Evolutionary conservation across 1,139 yeast genomes (phyloP), one percentile per base, ranked within the genome.

Genomic region (Protomyces pachydermus): DNA sequence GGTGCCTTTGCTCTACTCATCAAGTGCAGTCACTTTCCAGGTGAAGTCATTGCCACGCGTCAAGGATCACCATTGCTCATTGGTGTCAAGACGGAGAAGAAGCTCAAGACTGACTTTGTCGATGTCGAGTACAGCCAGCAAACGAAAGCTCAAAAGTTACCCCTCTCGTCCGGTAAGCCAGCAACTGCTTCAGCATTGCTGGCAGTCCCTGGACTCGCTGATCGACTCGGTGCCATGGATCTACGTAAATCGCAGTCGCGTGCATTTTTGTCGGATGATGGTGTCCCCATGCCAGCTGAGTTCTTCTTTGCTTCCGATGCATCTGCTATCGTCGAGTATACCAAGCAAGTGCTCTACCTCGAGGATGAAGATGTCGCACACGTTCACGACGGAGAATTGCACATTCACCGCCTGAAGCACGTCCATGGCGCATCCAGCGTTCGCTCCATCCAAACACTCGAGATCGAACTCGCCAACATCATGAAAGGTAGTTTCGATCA

Each of bases 281-380:
- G 96, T 65, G 80, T 86, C 68, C 97, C 97, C 69, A 86, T 86
- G 80, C 97, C 98, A 60, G 90, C 93, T 60, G 98, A 95, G 79
- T 93, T 91, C 77, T 95, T 91, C 79, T 81, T 95, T 70, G 91
- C 98, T 28, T 91, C 98, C 38, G 99, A 95, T 77, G 97, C 98
- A 45, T 89, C 98, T 34, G 91, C 98, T n/a, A 97, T 95, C 63
- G 82, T 95, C 67, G 95, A 91, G 78, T 97, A 95, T 79, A 95
- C 99, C 72, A 91, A 91, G 79, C 93, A 93, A 78, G 98, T 95
- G 45, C 82, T 95, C 72, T 93, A 88, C 78, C 82, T 95, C 73
- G 98, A 93, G 80, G 99, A 95, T 77, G 97, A 95, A 74, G 99
- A 95, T 77, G 91, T 95, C 76, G 99, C 98, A 53, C 99, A 95